A percentile compares a stretch with the other conserved stretches of the same genome.
phyloP scores from a whole-genome alignment of 2,329 filamentous ascomycete genomes.

The Salinomyces thailandicus region DNA sequence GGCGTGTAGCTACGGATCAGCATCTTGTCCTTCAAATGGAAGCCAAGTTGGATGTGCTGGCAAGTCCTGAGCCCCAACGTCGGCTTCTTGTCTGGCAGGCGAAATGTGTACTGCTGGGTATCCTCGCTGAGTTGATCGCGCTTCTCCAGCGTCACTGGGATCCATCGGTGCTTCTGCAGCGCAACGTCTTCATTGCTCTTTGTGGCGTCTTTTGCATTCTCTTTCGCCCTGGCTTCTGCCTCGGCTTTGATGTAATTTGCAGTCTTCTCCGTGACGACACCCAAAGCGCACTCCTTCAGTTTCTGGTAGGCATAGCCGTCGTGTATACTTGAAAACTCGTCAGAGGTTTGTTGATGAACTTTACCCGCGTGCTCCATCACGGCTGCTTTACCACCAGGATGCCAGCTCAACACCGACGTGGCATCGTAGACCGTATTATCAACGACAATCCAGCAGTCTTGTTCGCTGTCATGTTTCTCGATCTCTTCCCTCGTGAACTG shows the following conservation, averaged over 20 bases:
- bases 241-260: conserved; percentile 38
- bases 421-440: conserved; percentile 43
- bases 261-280: conserved; percentile 40
- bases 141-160: conserved; percentile 33
- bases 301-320: conserved; percentile 43
- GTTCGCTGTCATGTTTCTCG: conserved; percentile 39
- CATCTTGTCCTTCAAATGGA: conserved; percentile 43
- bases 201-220: conserved; percentile 22
- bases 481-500: conserved; percentile 45
- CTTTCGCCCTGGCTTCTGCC: conserved; percentile 32
- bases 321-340: conserved; percentile 42
- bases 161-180: conserved; percentile 38
- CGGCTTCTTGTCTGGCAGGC: conserved; percentile 31
- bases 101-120: conserved; percentile 38
- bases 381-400: conserved; percentile 40
- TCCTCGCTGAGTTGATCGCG: conserved; percentile 35
- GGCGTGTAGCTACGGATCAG: conserved; percentile 42
- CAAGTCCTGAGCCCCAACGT: conserved; percentile 41
- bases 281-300: conserved; percentile 43
- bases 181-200: conserved; percentile 26
- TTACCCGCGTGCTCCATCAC: conserved; percentile 42
- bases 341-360: conserved; percentile 40
- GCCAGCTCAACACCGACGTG: conserved; percentile 39
- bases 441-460: conserved; percentile 46
- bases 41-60: conserved; percentile 44